A percentile compares a stretch with the other conserved stretches of the same genome.
Evolutionary conservation across 78 protist species (phyloP).

Genomic region (Emiliania huxleyi): DNA sequence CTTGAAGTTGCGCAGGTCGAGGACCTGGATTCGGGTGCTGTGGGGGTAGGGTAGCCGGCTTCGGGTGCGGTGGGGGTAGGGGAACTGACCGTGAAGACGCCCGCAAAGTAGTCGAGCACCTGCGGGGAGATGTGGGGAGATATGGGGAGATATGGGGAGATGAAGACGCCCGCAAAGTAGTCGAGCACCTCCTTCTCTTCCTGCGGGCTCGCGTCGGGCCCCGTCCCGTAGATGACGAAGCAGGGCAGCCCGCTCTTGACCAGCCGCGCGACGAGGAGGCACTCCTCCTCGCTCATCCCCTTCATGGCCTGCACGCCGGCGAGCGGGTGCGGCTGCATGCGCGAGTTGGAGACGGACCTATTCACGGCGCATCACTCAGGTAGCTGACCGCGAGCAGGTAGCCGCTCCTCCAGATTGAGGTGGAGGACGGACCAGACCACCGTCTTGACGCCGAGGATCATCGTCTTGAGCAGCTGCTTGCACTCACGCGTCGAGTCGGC

Average conservation of each 20-base stretch:
- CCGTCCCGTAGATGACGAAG: constrained; percentile 51
- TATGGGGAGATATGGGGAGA: no score
- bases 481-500: constrained; percentile 7
- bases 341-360: constrained; percentile 46
- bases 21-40: no score
- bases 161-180: constrained; percentile 75
- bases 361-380: not conserved
- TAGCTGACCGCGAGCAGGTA: no score
- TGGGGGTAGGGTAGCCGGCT: no score
- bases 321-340: not conserved
- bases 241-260: constrained; percentile 69
- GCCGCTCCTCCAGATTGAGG: no score
- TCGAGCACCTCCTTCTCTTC: constrained; percentile 68
- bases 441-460: constrained; percentile 77
- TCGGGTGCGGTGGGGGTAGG: no score
- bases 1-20: constrained; percentile 68
- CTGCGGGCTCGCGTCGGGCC: constrained; percentile 1
- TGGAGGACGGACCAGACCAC: constrained; percentile 85
- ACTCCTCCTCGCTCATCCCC: constrained; percentile 54
- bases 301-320: not conserved
- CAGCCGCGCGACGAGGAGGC: constrained; percentile 46
- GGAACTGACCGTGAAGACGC: no score
- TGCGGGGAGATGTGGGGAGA: no score
- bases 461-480: constrained; percentile 70
- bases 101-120: constrained; percentile 76